Base-by-base conservation (phyloP, 768 basidiomycete species). In the Trametes elegans region DNA sequence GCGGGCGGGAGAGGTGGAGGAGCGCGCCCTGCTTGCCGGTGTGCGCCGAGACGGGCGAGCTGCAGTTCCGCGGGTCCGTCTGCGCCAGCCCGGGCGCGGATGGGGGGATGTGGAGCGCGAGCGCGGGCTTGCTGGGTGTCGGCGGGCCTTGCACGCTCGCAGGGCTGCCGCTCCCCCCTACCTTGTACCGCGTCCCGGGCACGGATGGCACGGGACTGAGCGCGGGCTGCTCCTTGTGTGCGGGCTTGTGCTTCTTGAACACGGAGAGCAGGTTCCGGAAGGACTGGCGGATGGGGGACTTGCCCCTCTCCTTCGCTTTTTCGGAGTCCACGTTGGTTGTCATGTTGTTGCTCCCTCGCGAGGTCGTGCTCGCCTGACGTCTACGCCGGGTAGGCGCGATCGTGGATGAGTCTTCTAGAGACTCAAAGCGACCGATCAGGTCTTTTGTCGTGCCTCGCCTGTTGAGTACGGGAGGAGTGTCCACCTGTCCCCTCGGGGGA, bases 221-320 rank as follows among this genome's bases (percentile, higher is more conserved):
- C 16, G 19, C 11, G 7, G 16, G 38, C 48, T 13, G 39, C 18
- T 51, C 51, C 50, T 29, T 41, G 32, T 49, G 60, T 67, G 42
- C 19, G 1, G 40, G 39, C 49, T 64, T 69, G 40, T 67, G 71
- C 66, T 81, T 85, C 69, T 77, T 84, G 71, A 87, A 76, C 3
- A 81, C 80, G 5, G 83, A 79, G 39, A 88, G 70, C 27, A 88
- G 65, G 60, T 82, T 87, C 35, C 80, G 77, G 58, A 88, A 70
- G 16, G 85, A 87, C 65, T 80, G 81, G 21, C 84, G 79, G 45
- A 88, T 70, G 2, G 83, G 81, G 5, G 82, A 85, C 8, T 70
- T 67, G 45, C 67, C 68, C 64, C 78, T 83, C 55, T 73, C 76
- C 54, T 75, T 77, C 60, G 18, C 28, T 11, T 71, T 53, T 44